These are phyloP conservation scores for Cordia subcordata DNA, from an alignment of 257 asterid species.

Conservation along the genomic window DNA sequence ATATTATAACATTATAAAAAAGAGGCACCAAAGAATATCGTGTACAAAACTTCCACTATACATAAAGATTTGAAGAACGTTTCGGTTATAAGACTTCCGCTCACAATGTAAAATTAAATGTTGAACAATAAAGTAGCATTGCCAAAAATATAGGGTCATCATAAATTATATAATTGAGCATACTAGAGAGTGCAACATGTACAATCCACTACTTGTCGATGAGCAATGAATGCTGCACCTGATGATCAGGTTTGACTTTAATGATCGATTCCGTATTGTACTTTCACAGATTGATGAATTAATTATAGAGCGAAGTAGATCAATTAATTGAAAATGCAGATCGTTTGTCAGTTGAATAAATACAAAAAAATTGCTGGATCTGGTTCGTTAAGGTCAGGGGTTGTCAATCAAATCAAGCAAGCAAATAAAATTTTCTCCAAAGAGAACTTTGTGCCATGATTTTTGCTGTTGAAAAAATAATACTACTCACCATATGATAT, in stretches of 20 bases:
- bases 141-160: no score
- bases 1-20: no score
- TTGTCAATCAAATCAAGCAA: conserved; percentile 2
- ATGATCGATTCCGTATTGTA: conserved; percentile 7
- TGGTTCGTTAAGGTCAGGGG: neutral
- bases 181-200: neutral
- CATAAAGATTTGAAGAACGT: no score
- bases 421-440: conserved; percentile 1
- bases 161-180: no score
- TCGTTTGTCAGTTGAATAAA: conserved; percentile 3
- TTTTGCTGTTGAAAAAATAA: conserved; percentile 1
- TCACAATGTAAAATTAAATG: no score
- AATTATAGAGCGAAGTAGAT: no score
- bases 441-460: conserved; percentile 7
- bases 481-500: neutral
- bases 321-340: neutral
- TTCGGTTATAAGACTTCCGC: no score
- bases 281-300: conserved; percentile 1
- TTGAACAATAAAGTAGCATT: no score
- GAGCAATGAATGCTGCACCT: neutral
- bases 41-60: no score
- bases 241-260: conserved; percentile 11
- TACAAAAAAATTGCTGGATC: neutral
- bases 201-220: neutral
- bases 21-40: no score